These are phyloP conservation scores for Pseudoturritis turrita DNA, from an alignment of 345 rosid genomes.

Conservation along the genomic window DNA sequence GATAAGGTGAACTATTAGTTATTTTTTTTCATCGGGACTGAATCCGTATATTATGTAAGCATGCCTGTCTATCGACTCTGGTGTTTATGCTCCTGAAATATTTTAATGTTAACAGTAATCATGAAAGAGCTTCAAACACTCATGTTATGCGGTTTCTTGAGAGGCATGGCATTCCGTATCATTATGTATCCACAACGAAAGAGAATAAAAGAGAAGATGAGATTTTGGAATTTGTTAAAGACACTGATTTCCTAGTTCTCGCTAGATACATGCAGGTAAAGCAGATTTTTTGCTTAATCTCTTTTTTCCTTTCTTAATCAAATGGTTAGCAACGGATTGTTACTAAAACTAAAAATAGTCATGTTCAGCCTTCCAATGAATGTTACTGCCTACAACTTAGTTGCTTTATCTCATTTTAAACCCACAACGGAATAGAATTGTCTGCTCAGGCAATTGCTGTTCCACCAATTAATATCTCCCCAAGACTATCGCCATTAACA, in stretches of 20 bases:
- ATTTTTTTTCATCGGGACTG: background rate
- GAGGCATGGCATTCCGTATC: slow-evolving; percentile 82
- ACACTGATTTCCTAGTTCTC: slow-evolving; percentile 86
- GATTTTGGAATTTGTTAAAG: slow-evolving; percentile 73
- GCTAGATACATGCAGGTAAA: slow-evolving; percentile 99
- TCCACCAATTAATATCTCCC: background rate
- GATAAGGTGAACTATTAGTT: slow-evolving; percentile 52
- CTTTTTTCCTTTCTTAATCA: background rate
- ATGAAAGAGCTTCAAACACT: slow-evolving; percentile 78
- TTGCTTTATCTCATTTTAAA: background rate
- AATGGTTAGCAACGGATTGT: background rate
- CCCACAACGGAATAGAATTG: background rate
- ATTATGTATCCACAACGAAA: slow-evolving; percentile 47
- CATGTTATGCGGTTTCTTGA: slow-evolving; percentile 82
- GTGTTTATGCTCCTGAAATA: background rate
- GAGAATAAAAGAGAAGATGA: slow-evolving; percentile 72
- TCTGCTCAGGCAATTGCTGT: background rate
- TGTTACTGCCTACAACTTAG: background rate
- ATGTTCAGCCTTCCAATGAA: background rate
- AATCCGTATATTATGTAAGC: background rate
- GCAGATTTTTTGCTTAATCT: background rate
- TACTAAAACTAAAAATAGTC: background rate
- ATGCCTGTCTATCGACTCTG: background rate
- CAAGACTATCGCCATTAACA: background rate
- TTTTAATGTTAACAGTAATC: slow-evolving; percentile 54